Base-by-base conservation (phyloP, 2,329 filamentous ascomycete genomes). In the Sclerotinia trifoliorum region DNA sequence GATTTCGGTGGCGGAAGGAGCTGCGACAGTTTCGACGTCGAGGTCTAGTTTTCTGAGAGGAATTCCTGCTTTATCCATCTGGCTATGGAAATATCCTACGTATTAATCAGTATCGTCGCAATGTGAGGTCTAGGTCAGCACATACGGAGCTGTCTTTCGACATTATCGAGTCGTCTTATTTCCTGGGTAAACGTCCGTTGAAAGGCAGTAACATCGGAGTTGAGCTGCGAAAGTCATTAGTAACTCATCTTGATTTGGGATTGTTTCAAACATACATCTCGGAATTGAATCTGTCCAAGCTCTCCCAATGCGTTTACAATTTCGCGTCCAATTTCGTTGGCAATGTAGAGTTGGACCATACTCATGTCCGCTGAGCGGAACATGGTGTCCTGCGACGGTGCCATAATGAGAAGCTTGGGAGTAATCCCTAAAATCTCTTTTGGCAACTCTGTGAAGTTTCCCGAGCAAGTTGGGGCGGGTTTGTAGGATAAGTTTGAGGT, bases 361-460 rank as follows among this genome's bases (percentile, higher is more conserved):
- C 93, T 97, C 95, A 99, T 99, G 82, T 97, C 92, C 92, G 93
- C 92, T 80, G 95, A 99, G 87, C 96, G 94, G 89, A 99, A 98
- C 84, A 97, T 92, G 81, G 94, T 97, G 83, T 98, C 93, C 83
- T 92, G 83, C 79, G 83, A 81, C 74, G 85, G 83, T 80, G 86
- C 87, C 88, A 90, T 90, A 73, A 73, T 65, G 71, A 72, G 68
- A 69, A 70, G 68, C 70, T 69, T 63, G 64, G 66, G 69, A 71
- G 13, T 15, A 29, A 66, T 57, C 65, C 71, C 73, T 69, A 48
- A 49, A 52, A 51, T 68, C 63, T 71, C 60, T 67, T 70, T 52
- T 65, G 63, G 74, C 73, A 69, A 67, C 64, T 65, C 44, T 54
- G 67, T 66, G 67, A 68, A 71, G 71, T 67, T 71, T 66, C 44